Evolutionary conservation across 2,329 filamentous ascomycete species (phyloP).

Genomic region (Cytospora mali): DNA sequence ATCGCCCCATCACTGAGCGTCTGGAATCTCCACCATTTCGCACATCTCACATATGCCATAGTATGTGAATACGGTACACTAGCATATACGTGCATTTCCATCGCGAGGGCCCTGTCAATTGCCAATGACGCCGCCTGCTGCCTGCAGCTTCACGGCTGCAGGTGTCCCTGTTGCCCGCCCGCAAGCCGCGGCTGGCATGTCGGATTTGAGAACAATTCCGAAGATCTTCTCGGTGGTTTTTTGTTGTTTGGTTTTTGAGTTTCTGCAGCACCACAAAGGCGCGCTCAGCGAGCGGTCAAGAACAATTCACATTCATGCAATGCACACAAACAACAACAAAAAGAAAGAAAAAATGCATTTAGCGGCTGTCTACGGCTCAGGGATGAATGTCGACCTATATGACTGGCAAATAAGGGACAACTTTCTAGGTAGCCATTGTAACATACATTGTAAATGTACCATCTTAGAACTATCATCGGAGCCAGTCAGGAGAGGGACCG

Average conservation of each 20-base stretch:
- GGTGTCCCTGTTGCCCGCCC: conserved; percentile 9
- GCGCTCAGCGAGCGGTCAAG: conserved; percentile 10
- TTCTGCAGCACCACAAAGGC: conserved; percentile 7
- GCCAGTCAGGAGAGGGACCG: conserved; percentile 13
- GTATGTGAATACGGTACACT: not conserved
- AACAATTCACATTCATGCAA: conserved; percentile 1
- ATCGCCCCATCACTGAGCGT: conserved; percentile 17
- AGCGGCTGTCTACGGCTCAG: conserved; percentile 1
- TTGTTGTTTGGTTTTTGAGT: no score
- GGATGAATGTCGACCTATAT: conserved; percentile 2
- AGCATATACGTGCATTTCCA: not conserved
- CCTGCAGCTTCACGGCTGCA: conserved; percentile 15
- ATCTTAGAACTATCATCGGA: conserved; percentile 13
- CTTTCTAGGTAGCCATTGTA: not conserved
- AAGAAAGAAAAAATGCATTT: not conserved
- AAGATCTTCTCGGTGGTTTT: no score
- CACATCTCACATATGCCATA: conserved; percentile 15
- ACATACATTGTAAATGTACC: conserved; percentile 3
- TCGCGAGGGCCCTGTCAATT: not conserved
- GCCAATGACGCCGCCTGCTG: conserved; percentile 3
- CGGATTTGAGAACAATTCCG: not conserved
- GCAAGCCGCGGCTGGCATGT: conserved; percentile 9
- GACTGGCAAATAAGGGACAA: not conserved
- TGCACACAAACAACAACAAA: conserved; percentile 1
- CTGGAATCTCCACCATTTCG: conserved; percentile 10